Base-by-base conservation (phyloP, 2,329 filamentous ascomycete genomes). In the Hypomyces rosellus region DNA sequence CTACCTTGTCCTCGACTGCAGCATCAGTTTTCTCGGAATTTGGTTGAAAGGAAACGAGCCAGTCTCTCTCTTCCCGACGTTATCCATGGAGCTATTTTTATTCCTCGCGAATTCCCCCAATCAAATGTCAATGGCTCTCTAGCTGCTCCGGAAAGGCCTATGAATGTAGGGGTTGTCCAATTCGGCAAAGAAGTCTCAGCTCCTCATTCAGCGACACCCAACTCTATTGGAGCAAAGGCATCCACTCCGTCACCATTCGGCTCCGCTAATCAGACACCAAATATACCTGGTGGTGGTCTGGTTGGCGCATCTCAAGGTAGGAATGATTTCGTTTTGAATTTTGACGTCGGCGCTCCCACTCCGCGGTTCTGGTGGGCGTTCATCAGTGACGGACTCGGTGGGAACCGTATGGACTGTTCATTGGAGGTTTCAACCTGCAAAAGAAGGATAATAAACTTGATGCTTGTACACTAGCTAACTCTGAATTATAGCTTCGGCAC, bases 31-130 rank as follows among this genome's bases (percentile, higher is more conserved):
- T 85, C 82, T 1, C 67, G 70, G 11, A 63, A 57, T 5, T 61
- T 85, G 14, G 82, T 86, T 7, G 82, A 85, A 63, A 69, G 69
- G 45, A 86, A 86, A 62, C 77, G 82, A 22, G 74, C 74, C 5
- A 64, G 65, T 11, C 71, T 70, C 43, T 65, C 76, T 11, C 66
- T 85, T 2, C 73, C 79, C 3, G 69, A 78, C 22, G 67, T 82
- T 18, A 80, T 85, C 30, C 77, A 80, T 56, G 65, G 68, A 34
- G 83, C 78, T 1, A 67, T 82, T 11, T 79, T 69, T 45, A 74
- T 76, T 55, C 66, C 72, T 33, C 30, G 45, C 14, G 54, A 30
- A 12, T 51, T 52, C 5, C 13, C 50, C 8, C 55, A 55, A 41
- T 14, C 46, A 34, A 46, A 40, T 14, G 22, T 46, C 5, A 60